These are phyloP conservation scores for Anastatica hierochuntica DNA, from an alignment of 345 rosid species.

Conservation along the genomic window DNA sequence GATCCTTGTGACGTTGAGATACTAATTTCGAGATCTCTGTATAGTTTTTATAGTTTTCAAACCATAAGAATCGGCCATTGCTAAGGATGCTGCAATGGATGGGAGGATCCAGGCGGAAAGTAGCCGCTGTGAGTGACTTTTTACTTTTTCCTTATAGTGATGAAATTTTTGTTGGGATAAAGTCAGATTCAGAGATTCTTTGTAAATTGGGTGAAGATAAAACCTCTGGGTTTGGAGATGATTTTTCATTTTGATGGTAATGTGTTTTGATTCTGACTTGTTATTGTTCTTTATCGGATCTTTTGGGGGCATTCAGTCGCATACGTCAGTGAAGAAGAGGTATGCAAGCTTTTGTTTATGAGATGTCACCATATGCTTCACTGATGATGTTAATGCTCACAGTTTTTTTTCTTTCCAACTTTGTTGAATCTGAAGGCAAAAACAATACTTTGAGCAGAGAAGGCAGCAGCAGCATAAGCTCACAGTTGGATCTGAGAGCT, in stretches of 20 bases:
- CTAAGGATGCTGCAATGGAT: slow-evolving; percentile 75
- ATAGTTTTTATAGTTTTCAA: neutral
- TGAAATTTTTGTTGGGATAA: neutral
- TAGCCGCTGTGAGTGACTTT: slow-evolving; percentile 44
- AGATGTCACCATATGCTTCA: neutral
- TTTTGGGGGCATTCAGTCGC: slow-evolving; percentile 16
- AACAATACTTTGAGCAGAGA: slow-evolving; percentile 81
- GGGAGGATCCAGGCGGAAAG: slow-evolving; percentile 90
- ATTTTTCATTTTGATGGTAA: neutral
- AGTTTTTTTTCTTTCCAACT: neutral
- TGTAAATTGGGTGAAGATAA: neutral
- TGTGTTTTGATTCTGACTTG: neutral
- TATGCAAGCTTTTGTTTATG: neutral
- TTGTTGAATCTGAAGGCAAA: slow-evolving; percentile 46
- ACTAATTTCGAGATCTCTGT: neutral
- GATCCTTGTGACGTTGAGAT: neutral
- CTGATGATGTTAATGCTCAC: neutral
- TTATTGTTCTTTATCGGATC: neutral
- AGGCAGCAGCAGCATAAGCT: slow-evolving; percentile 45
- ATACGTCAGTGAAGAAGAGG: slow-evolving; percentile 27
- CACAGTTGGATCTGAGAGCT: slow-evolving; percentile 27
- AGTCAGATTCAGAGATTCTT: neutral
- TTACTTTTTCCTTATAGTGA: neutral
- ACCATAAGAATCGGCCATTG: neutral
- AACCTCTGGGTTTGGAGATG: neutral